Base-by-base conservation (phyloP, 306 rosid genomes). In the Trifolium dubium region DNA sequence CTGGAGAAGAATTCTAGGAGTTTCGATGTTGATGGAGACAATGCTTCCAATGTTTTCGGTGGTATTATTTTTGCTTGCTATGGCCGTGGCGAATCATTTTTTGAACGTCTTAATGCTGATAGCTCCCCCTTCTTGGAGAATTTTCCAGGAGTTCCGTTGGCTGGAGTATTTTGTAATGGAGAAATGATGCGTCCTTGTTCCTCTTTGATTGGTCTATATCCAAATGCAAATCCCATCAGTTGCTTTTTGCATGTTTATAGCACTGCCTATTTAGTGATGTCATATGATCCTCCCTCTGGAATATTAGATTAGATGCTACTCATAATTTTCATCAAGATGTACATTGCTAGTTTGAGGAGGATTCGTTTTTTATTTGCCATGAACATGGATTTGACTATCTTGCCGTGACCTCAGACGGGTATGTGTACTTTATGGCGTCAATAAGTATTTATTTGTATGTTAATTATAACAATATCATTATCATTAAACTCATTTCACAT, bases 91-190 rank as follows among this genome's bases (percentile, higher is more conserved):
- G 88, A 88, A 32, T 61, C 90, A 1, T 89, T 87, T 85, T 84
- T 87, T 43, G 84, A 80, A 34, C 77, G 77, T 5, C 32, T 14
- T 58, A 84, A 82, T 47, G 86, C 85, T 44, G 94, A 92, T 80
- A 82, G 92, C 79, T 77, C 84, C 64, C 88, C 93, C 5, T 83
- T 90, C 72, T 58, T 76, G 12, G 87, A 72, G 69, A 86, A 79
- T 83, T 90, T 90, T 40, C 89, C 90, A 1, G 84, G 83, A 37
- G 85, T 83, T 17, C 89, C 92, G 8, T 41, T 92, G 60, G 87
- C 85, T 12, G 98, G 98, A 78, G 34, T 87, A 47, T 92, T 81
- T 72, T 90, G 97, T 37, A 82, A 88, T 9, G 95, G 96, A 19
- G 96, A 89, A 86, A 74, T 92, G 40, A 97, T 83, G 39, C 93